These are phyloP conservation scores for Fusarium austroafricanum DNA, from an alignment of 2,329 filamentous ascomycete species.

Conservation along the genomic window DNA sequence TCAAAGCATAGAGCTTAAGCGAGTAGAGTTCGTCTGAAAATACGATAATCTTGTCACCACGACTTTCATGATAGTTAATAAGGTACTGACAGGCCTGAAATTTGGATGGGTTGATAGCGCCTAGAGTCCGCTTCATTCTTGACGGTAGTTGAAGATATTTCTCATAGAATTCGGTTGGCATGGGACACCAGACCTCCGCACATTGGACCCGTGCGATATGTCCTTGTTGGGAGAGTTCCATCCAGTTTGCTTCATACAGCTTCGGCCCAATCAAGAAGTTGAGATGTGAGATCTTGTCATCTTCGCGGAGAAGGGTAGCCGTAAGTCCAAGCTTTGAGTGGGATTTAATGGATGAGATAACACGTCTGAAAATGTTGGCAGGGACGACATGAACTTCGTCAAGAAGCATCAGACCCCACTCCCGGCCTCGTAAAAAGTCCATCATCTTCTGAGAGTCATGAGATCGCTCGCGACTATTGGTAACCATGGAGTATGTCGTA, in stretches of 20 bases:
- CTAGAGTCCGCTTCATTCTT: constrained; percentile 67
- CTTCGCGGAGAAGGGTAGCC: constrained; percentile 91
- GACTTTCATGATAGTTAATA: constrained; percentile 96
- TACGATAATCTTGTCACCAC: constrained; percentile 97
- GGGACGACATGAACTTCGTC: constrained; percentile 99
- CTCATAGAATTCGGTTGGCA: constrained; percentile 99
- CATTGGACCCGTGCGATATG: constrained; percentile 98
- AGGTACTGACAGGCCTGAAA: constrained; percentile 97
- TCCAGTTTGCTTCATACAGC: constrained; percentile 98
- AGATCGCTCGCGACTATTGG: constrained; percentile 83
- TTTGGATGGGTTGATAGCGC: constrained; percentile 97
- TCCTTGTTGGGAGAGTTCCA: constrained; percentile 95
- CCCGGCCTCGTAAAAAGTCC: constrained; percentile 86
- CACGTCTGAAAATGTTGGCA: constrained; percentile 95
- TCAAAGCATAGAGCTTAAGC: constrained; percentile 85
- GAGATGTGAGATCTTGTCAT: constrained; percentile 97
- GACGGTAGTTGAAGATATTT: constrained; percentile 82
- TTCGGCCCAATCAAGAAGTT: constrained; percentile 99
- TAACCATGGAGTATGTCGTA: constrained; percentile 98
- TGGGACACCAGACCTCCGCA: constrained; percentile 98
- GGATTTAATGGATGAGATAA: constrained; percentile 91
- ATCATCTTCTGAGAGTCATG: constrained; percentile 98
- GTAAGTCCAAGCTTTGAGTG: constrained; percentile 96
- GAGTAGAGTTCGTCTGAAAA: constrained; percentile 98
- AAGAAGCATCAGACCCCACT: constrained; percentile 97